These are phyloP conservation scores for Wallacemonas collosoma DNA, from an alignment of 208 protist genomes.

Conservation along the genomic window DNA sequence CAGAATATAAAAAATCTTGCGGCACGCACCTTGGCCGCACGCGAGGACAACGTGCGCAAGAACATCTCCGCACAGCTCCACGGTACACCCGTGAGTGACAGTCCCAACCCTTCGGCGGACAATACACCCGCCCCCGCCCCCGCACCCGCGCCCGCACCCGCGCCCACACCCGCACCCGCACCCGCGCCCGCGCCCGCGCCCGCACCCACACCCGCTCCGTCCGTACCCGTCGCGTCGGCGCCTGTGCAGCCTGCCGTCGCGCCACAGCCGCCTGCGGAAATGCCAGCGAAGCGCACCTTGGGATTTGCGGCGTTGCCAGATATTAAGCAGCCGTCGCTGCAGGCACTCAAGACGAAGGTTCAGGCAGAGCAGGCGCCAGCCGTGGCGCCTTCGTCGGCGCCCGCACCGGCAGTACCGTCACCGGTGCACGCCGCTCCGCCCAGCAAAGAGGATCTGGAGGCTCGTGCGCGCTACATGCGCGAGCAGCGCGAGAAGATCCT, in stretches of 20 bases:
- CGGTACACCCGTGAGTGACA: slow-evolving; percentile 1
- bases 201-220: neutral
- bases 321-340: slow-evolving; percentile 47
- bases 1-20: slow-evolving; percentile 53
- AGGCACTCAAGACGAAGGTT: slow-evolving; percentile 30
- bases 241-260: neutral
- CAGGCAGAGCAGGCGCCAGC: slow-evolving; percentile 12
- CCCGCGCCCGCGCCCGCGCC: neutral
- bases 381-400: slow-evolving; percentile 1
- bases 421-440: slow-evolving; percentile 15
- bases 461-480: slow-evolving; percentile 74
- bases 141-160: slow-evolving; percentile 6
- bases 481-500: slow-evolving; percentile 86
- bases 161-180: slow-evolving; percentile 13
- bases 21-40: slow-evolving; percentile 42
- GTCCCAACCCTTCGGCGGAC: neutral
- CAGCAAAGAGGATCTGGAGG: slow-evolving; percentile 74
- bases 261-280: slow-evolving; percentile 3
- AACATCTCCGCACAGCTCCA: slow-evolving; percentile 29
- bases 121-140: slow-evolving; percentile 11
- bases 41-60: slow-evolving; percentile 41
- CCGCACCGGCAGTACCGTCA: neutral
- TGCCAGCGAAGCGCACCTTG: slow-evolving; percentile 14
- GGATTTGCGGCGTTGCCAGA: slow-evolving; percentile 36
- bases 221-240: slow-evolving; percentile 11